Base-by-base conservation (phyloP, 1,139 yeast species). In the Blastobotrys persicus region DNA sequence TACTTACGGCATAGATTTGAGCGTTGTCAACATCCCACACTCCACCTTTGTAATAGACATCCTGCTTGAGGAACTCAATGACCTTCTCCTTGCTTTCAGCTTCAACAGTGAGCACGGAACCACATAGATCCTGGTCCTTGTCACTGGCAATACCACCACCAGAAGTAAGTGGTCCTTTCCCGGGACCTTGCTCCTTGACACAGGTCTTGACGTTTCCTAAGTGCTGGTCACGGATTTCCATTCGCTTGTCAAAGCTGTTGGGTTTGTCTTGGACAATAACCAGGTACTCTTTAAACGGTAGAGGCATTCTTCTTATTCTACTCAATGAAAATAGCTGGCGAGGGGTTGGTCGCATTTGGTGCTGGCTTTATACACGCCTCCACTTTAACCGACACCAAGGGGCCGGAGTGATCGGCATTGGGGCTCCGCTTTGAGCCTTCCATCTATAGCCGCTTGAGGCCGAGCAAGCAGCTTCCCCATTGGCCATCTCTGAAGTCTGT, bases 11-110 rank as follows among this genome's bases (percentile, higher is more conserved):
- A 60, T 78, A 73, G 45, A 85, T 78, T 56, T 80, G 63, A 19
- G 79, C 83, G 49, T 74, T 77, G 41, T 81, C 79, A 54, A 85
- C 63, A 64, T 87, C 94, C 95, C 95, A 87, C 52, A 87, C 77
- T 0, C 89, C 92, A 28, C 75, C 72, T 56, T 71, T 73, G 56
- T 79, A 78, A 67, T 82, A 87, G 33, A 81, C 66, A 63, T 87
- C 95, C 50, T 71, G 63, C 61, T 81, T 77, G 62, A 87, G 75
- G 52, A 84, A 69, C 39, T 81, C 86, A 46, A 82, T 58, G 14
- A 83, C 80, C 52, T 83, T 85, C 53, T 83, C 83, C 58, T 75
- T 80, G 45, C 79, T 70, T 45, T 79, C 80, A 31, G 91, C 94
- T 47, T 73, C 70, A 46, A 86, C 60, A 53, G 81, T 84, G 63